These are phyloP conservation scores for Saccharomycopsis sp. DNA, from an alignment of 805 yeast genomes.

Conservation along the genomic window DNA sequence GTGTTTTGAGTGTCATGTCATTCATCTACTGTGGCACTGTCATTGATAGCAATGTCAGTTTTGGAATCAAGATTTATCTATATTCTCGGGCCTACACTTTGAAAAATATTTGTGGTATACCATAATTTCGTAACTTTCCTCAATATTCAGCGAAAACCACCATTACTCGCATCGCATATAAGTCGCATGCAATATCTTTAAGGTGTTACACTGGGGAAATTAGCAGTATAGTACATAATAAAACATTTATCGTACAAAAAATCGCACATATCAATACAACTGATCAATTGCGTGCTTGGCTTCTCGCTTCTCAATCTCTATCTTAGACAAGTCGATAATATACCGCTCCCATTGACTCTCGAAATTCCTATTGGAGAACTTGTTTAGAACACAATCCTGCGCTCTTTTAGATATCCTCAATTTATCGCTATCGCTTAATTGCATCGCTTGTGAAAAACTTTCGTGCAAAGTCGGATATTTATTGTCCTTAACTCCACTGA, in stretches of 20 bases:
- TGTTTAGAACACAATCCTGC: conserved; percentile 35
- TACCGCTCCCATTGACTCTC: conserved; percentile 44
- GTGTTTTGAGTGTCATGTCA: too few species aligned
- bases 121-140: too few species aligned
- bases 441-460: conserved; percentile 39
- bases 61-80: too few species aligned
- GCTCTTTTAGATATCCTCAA: conserved; percentile 41
- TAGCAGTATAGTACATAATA: neutral
- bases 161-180: too few species aligned
- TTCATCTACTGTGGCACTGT: too few species aligned
- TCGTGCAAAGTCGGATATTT: conserved; percentile 44
- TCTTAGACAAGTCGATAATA: conserved; percentile 15
- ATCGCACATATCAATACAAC: conserved; percentile 5
- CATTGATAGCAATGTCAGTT: too few species aligned
- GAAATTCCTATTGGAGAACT: conserved; percentile 60
- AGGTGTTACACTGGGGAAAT: too few species aligned
- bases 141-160: too few species aligned
- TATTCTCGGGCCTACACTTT: too few species aligned
- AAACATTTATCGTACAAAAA: neutral
- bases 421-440: conserved; percentile 33
- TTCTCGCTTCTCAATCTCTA: conserved; percentile 10
- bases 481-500: conserved; percentile 21
- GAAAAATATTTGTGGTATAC: too few species aligned
- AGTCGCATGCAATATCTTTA: too few species aligned
- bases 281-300: conserved; percentile 11